Evolutionary conservation across 1,139 yeast species (phyloP).

Genomic region (Geotrichum citri-aurantii): DNA sequence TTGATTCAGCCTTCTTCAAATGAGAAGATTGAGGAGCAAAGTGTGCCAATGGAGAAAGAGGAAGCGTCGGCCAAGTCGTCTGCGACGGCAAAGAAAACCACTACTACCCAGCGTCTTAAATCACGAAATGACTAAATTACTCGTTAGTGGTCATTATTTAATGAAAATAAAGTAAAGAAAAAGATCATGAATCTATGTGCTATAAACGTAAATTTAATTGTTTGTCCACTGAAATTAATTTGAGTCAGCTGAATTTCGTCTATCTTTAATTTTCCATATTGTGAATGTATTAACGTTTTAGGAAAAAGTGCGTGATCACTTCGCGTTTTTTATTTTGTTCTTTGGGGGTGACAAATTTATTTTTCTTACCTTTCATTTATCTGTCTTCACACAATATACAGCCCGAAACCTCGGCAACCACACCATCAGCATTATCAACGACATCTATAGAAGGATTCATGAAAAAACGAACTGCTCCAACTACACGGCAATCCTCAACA

Average conservation of each 20-base stretch:
- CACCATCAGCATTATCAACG: neutral
- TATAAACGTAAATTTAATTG: neutral
- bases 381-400: neutral
- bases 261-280: neutral
- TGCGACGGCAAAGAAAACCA: constrained; percentile 19
- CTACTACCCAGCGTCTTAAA: constrained; percentile 27
- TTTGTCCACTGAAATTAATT: neutral
- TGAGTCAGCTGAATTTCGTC: neutral
- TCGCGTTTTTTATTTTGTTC: constrained; percentile 7
- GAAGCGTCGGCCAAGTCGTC: constrained; percentile 18
- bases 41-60: constrained; percentile 10
- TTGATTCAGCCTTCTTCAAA: constrained; percentile 15
- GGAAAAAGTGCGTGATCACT: constrained; percentile 1
- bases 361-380: neutral
- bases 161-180: too few species aligned
- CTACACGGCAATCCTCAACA: constrained; percentile 6
- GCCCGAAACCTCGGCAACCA: neutral
- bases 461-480: constrained; percentile 9
- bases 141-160: neutral
- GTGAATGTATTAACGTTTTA: neutral
- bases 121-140: constrained; percentile 7
- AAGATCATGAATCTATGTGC: too few species aligned
- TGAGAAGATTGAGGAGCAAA: constrained; percentile 18
- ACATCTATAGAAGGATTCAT: neutral
- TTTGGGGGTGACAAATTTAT: neutral